Conservation (phyloP, 1,284 basidiomycete species). For the Vanrija sp. region DNA sequence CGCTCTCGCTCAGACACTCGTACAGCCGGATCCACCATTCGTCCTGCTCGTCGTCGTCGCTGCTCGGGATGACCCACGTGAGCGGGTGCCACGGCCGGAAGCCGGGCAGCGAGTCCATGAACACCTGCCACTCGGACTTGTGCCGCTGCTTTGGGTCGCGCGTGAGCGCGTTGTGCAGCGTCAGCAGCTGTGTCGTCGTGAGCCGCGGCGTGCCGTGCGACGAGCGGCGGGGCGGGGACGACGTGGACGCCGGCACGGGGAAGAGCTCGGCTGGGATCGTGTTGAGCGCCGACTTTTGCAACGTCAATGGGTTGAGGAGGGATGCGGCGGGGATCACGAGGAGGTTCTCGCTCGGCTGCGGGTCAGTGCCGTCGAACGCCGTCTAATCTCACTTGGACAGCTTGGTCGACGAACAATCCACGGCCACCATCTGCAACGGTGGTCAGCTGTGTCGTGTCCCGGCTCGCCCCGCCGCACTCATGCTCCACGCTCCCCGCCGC, state of each 20-base stretch:
- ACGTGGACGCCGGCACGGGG: conserved; percentile 14
- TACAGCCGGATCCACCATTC: conserved; percentile 26
- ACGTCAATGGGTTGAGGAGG: conserved; percentile 65
- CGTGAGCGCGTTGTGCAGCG: conserved; percentile 60
- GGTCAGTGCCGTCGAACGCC: background rate
- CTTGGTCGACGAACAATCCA: conserved; percentile 20
- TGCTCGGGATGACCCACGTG: conserved; percentile 59
- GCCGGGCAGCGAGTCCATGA: conserved; percentile 68
- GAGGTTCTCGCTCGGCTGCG: conserved; percentile 57
- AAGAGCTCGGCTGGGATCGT: conserved; percentile 36
- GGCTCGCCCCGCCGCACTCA: no score
- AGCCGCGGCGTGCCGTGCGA: conserved; percentile 19
- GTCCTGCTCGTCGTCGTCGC: conserved; percentile 7
- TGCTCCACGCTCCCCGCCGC: no score
- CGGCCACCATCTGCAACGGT: conserved; percentile 15
- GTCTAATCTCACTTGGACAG: conserved; percentile 5
- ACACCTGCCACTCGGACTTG: conserved; percentile 60
- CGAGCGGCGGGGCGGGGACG: conserved; percentile 8
- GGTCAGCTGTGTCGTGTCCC: background rate
- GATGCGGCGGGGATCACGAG: conserved; percentile 66
- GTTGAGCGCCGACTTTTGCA: conserved; percentile 39
- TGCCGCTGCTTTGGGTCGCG: conserved; percentile 51
- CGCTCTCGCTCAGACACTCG: conserved; percentile 55
- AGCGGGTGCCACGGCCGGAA: conserved; percentile 69
- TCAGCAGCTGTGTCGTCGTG: conserved; percentile 54